These are phyloP conservation scores for Tricholoma sp. DNA, from an alignment of 768 basidiomycete species.

Conservation along the genomic window DNA sequence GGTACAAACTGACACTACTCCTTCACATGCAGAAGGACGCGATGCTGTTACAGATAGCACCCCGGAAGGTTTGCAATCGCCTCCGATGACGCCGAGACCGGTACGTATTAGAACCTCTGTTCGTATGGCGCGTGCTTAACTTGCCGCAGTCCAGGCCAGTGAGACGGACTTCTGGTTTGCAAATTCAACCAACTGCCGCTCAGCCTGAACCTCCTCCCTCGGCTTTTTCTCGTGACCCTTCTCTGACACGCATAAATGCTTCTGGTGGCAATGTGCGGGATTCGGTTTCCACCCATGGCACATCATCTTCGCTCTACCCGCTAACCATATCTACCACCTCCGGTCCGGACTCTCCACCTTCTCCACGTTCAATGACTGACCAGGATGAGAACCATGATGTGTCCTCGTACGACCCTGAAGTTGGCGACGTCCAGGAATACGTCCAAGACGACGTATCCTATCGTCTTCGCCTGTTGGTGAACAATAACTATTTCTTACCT, in stretches of 20 bases:
- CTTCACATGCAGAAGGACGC: constrained; percentile 3
- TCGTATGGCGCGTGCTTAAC: constrained; percentile 5
- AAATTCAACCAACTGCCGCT: constrained; percentile 14
- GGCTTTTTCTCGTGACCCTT: constrained; percentile 45
- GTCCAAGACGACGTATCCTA: constrained; percentile 80
- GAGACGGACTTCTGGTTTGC: constrained; percentile 14
- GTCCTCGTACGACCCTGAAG: constrained; percentile 45
- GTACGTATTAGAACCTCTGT: constrained; percentile 26
- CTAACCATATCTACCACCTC: constrained; percentile 62
- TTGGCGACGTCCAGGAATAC: constrained; percentile 45
- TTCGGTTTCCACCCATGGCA: constrained; percentile 55
- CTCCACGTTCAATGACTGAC: constrained; percentile 53
- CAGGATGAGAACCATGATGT: constrained; percentile 37
- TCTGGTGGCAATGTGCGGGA: constrained; percentile 41
- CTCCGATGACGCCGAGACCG: constrained; percentile 23
- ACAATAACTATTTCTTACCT: constrained; percentile 85
- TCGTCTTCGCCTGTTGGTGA: constrained; percentile 76
- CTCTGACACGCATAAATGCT: constrained; percentile 28
- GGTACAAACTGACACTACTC: not conserved
- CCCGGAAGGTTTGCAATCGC: constrained; percentile 5
- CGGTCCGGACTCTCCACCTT: constrained; percentile 58
- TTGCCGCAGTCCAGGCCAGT: constrained; percentile 11
- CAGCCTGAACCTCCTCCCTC: constrained; percentile 36
- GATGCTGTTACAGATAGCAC: not conserved
- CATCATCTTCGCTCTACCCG: constrained; percentile 77